Conservation (phyloP, 768 basidiomycete genomes). For the Mycena epipterygia region DNA sequence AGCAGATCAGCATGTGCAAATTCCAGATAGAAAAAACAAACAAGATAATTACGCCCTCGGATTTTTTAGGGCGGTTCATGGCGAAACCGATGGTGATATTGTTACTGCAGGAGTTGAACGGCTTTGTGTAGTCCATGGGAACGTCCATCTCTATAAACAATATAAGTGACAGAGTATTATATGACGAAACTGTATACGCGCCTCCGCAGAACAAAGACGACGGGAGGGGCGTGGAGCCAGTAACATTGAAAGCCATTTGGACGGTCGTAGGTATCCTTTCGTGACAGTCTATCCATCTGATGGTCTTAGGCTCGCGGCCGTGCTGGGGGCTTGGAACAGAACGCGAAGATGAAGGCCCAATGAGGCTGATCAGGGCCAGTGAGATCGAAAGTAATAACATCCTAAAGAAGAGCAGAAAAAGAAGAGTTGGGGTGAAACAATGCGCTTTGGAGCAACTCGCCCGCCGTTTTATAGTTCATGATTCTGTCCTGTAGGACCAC, state of each 20-base stretch:
- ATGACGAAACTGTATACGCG: not conserved
- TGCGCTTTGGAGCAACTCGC: not conserved
- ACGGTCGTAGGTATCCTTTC: not conserved
- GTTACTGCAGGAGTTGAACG: slow-evolving; percentile 24
- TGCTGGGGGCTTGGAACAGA: not conserved
- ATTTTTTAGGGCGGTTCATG: slow-evolving; percentile 33
- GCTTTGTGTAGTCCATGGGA: slow-evolving; percentile 39
- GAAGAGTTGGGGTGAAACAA: not conserved
- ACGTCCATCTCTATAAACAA: slow-evolving; percentile 30
- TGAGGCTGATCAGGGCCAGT: not conserved
- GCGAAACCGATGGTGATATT: slow-evolving; percentile 39
- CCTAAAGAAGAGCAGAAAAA: not conserved
- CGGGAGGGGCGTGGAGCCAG: not conserved
- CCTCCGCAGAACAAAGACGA: not conserved
- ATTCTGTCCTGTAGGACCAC: too few species aligned
- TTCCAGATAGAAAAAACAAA: slow-evolving; percentile 2
- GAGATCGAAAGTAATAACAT: not conserved
- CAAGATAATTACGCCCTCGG: slow-evolving; percentile 30
- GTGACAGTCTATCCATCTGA: slow-evolving; percentile 2
- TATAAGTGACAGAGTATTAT: not conserved
- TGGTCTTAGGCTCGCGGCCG: not conserved
- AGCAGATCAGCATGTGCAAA: not conserved
- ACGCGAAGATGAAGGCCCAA: not conserved
- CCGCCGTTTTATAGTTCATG: not conserved
- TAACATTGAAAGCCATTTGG: not conserved